Conservation (phyloP, 306 rosid genomes). For the Fagus crenata region DNA sequence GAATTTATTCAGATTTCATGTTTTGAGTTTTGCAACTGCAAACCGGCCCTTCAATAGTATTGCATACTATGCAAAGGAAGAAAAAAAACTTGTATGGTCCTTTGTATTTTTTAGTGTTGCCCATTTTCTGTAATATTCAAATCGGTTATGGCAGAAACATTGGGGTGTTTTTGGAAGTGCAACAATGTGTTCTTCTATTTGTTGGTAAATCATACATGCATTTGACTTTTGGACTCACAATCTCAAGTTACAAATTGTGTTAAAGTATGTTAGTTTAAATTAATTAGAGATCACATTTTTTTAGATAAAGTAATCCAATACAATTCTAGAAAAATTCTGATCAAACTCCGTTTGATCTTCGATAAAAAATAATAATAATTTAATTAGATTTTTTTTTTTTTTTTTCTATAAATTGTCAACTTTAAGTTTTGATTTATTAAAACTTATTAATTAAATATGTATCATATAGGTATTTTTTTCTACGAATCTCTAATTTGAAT, state of each 20-base stretch:
- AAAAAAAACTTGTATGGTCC: not conserved
- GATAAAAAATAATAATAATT: too few species aligned
- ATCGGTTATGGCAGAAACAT: not conserved
- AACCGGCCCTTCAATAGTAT: not conserved
- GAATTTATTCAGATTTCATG: conserved; percentile 15
- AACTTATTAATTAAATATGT: too few species aligned
- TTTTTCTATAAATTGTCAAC: too few species aligned
- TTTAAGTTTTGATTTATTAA: too few species aligned
- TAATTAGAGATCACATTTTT: too few species aligned
- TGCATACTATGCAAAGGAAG: conserved; percentile 19
- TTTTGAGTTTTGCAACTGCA: conserved; percentile 8
- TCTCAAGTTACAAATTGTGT: not conserved
- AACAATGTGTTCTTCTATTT: not conserved
- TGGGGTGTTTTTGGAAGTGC: not conserved
- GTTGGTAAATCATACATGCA: not conserved
- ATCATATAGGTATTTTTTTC: too few species aligned
- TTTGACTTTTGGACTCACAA: not conserved
- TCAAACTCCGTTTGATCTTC: too few species aligned
- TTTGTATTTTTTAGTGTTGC: not conserved
- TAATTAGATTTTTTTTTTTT: too few species aligned
- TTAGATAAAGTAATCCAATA: too few species aligned
- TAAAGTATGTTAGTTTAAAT: too few species aligned
- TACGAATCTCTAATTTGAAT: too few species aligned
- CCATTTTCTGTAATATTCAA: not conserved
- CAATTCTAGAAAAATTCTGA: too few species aligned